Conservation (phyloP, 129 eudicot species). For the Artemisia annua region DNA sequence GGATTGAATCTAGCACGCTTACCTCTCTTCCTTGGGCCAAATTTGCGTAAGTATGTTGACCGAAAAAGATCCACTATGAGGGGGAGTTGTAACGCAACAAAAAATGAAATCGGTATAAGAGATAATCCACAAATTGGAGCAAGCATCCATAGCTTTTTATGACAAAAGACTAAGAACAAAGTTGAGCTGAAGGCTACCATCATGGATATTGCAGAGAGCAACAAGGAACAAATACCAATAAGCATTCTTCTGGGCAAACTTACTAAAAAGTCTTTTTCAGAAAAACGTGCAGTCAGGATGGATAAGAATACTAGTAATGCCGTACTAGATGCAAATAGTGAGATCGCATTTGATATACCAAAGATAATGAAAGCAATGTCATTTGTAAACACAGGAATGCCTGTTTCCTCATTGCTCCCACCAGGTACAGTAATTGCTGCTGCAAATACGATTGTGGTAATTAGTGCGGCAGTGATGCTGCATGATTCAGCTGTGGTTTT, state of each 20-base stretch:
- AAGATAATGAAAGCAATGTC: slow-evolving; percentile 22
- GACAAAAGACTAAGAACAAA: slow-evolving; percentile 25
- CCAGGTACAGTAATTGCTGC: slow-evolving; percentile 33
- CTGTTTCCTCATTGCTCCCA: slow-evolving; percentile 16
- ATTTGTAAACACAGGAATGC: slow-evolving; percentile 10
- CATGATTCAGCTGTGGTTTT: slow-evolving; percentile 30
- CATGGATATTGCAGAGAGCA: slow-evolving; percentile 33
- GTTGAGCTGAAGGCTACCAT: slow-evolving; percentile 35
- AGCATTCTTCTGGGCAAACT: slow-evolving; percentile 27
- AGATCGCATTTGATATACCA: slow-evolving; percentile 32
- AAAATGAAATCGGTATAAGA: slow-evolving; percentile 19
- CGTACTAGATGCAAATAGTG: slow-evolving; percentile 29
- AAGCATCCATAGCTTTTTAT: slow-evolving; percentile 28
- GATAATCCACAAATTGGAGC: slow-evolving; percentile 15
- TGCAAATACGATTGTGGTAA: slow-evolving; percentile 32
- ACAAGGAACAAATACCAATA: slow-evolving; percentile 30
- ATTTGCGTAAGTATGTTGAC: slow-evolving; percentile 10
- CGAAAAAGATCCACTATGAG: slow-evolving; percentile 26
- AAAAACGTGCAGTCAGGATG: no score
- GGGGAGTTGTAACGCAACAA: slow-evolving; percentile 25
- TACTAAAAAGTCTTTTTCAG: slow-evolving; percentile 29
- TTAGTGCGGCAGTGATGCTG: slow-evolving; percentile 24
- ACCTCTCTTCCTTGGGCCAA: background rate
- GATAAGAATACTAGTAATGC: slow-evolving; percentile 26
- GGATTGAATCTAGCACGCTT: background rate